phyloP scores from a whole-genome alignment of 306 rosid species.

The Vachellia pachyceras region DNA sequence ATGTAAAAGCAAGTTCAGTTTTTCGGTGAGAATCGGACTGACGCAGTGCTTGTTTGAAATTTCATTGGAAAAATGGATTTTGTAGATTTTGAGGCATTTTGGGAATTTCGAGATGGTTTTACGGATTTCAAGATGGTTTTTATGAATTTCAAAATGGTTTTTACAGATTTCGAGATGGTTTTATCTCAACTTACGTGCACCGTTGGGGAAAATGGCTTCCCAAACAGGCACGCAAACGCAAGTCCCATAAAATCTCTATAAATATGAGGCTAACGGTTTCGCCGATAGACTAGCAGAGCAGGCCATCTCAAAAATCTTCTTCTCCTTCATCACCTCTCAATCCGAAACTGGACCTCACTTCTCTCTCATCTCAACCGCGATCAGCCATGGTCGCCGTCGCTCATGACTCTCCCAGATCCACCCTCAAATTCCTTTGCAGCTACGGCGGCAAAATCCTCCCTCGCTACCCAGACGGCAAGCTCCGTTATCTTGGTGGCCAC shows the following conservation, averaged over 20 bases:
- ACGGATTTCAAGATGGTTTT: too few species aligned
- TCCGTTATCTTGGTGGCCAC: conserved; percentile 72
- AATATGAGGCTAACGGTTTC: conserved; percentile 37
- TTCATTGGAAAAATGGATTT: too few species aligned
- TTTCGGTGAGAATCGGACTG: too few species aligned
- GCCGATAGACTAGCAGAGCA: conserved; percentile 43
- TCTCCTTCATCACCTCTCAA: not conserved
- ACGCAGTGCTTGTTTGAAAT: too few species aligned
- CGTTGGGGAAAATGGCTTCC: too few species aligned
- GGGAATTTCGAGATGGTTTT: too few species aligned
- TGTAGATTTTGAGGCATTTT: too few species aligned
- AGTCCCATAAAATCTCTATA: conserved; percentile 39
- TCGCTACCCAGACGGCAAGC: conserved; percentile 74
- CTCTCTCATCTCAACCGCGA: not conserved
- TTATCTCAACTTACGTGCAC: too few species aligned
- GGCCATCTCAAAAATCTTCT: conserved; percentile 34
- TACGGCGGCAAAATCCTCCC: conserved; percentile 79
- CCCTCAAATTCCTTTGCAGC: conserved; percentile 68
- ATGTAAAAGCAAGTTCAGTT: not conserved
- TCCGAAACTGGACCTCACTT: not conserved
- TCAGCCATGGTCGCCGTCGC: conserved; percentile 5
- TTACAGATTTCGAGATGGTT: too few species aligned
- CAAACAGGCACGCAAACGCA: too few species aligned
- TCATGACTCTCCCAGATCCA: conserved; percentile 13
- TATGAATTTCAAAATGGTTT: too few species aligned